Percentiles rank a stretch among this genome's conserved stretches.
Evolutionary conservation across 1,139 yeast genomes (phyloP).

Genomic region (Waltiozyma sp.): DNA sequence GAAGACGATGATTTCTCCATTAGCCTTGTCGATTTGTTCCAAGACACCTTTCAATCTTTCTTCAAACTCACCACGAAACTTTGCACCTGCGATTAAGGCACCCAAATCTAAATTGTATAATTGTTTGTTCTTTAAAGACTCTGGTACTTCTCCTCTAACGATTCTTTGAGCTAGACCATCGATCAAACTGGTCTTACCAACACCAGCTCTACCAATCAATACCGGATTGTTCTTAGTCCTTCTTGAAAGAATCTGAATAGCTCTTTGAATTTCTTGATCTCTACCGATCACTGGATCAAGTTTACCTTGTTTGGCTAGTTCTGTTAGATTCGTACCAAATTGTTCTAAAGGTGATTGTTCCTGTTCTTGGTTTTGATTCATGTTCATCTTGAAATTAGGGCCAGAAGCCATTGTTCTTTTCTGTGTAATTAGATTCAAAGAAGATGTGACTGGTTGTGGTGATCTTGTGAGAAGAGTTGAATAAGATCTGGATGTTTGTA

Average conservation of each 20-base stretch:
- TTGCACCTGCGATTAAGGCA: slow-evolving; percentile 85
- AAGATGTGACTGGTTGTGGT: neutral
- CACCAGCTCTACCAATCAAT: slow-evolving; percentile 90
- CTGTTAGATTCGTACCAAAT: slow-evolving; percentile 81
- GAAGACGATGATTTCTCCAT: slow-evolving; percentile 71
- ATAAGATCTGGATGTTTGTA: neutral
- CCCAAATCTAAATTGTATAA: slow-evolving; percentile 83
- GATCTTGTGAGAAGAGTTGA: no score
- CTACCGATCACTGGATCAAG: slow-evolving; percentile 95
- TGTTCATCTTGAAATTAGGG: slow-evolving; percentile 21
- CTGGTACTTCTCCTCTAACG: slow-evolving; percentile 88
- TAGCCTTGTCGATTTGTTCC: slow-evolving; percentile 76
- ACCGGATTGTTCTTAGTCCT: slow-evolving; percentile 94
- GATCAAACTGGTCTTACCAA: slow-evolving; percentile 93
- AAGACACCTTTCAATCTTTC: slow-evolving; percentile 76
- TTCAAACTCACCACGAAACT: slow-evolving; percentile 92
- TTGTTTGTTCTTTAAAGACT: slow-evolving; percentile 75
- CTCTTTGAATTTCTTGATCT: slow-evolving; percentile 87
- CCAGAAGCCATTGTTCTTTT: slow-evolving; percentile 14
- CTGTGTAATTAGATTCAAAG: neutral
- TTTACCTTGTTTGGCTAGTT: slow-evolving; percentile 79
- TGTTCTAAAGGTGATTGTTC: slow-evolving; percentile 73
- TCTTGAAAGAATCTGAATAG: slow-evolving; percentile 83
- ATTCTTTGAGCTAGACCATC: slow-evolving; percentile 95
- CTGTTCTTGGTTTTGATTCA: slow-evolving; percentile 32